These are phyloP conservation scores for Pestalotiopsis sp. DNA, from an alignment of 2,329 filamentous ascomycete genomes.

Conservation along the genomic window DNA sequence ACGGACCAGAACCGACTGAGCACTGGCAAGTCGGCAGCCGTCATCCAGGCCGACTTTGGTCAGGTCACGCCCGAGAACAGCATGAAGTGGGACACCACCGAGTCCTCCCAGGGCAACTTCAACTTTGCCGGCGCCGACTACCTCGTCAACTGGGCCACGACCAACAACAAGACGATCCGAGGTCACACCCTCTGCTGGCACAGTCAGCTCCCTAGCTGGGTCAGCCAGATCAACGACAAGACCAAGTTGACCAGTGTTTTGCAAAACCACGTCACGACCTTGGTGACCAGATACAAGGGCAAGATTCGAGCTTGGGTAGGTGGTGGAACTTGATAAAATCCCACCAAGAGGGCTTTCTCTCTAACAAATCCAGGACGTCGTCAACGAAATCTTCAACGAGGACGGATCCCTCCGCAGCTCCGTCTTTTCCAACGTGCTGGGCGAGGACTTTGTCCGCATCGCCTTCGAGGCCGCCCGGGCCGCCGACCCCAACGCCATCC, in stretches of 20 bases:
- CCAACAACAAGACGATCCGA: slow-evolving; percentile 61
- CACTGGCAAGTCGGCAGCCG: slow-evolving; percentile 50
- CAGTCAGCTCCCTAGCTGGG: slow-evolving; percentile 62
- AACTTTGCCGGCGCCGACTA: slow-evolving; percentile 60
- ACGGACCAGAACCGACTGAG: slow-evolving; percentile 57
- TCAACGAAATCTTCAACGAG: slow-evolving; percentile 68
- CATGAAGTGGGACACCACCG: slow-evolving; percentile 67
- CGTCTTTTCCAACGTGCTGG: slow-evolving; percentile 70
- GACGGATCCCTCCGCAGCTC: slow-evolving; percentile 60
- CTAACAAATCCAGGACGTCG: slow-evolving; percentile 49
- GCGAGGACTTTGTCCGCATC: slow-evolving; percentile 70
- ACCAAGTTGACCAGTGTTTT: slow-evolving; percentile 55
- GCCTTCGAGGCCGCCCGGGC: slow-evolving; percentile 70
- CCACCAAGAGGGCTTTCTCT: too few relatives aligned
- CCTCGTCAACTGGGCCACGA: slow-evolving; percentile 59
- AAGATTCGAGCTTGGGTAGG: slow-evolving; percentile 49
- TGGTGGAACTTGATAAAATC: neutral
- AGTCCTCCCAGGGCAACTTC: slow-evolving; percentile 48
- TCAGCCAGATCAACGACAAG: slow-evolving; percentile 44
- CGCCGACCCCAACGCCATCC: slow-evolving; percentile 67
- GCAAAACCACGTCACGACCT: slow-evolving; percentile 60
- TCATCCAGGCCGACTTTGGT: slow-evolving; percentile 65
- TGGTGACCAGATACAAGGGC: slow-evolving; percentile 63
- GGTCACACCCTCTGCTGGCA: slow-evolving; percentile 72
- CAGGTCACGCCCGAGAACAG: slow-evolving; percentile 70